These are phyloP conservation scores for Stenogyne calaminthoides DNA, from an alignment of 305 asterid genomes.

Conservation along the genomic window DNA sequence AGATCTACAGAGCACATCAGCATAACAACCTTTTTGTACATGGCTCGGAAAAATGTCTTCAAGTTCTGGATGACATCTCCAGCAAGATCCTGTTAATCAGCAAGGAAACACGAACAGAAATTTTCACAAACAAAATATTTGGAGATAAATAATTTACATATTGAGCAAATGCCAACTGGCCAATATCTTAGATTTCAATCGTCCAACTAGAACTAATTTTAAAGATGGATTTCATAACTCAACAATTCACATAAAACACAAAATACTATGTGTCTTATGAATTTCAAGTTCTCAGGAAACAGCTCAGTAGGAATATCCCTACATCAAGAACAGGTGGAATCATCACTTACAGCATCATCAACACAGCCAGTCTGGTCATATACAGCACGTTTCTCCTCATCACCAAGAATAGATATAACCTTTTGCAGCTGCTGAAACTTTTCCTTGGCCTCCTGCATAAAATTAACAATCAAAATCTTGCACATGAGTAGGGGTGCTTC, in stretches of 20 bases:
- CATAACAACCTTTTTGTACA: constrained; percentile 69
- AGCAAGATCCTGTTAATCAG: constrained; percentile 68
- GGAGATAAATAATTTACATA: neutral
- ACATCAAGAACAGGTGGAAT: constrained; percentile 5
- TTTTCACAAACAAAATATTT: neutral
- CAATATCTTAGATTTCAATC: constrained; percentile 4
- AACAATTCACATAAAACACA: neutral
- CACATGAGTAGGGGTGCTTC: neutral
- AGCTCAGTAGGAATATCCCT: constrained; percentile 6
- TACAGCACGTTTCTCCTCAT: constrained; percentile 89
- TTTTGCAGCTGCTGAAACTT: constrained; percentile 95
- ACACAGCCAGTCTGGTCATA: constrained; percentile 96
- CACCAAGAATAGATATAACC: constrained; percentile 90
- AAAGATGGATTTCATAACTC: neutral
- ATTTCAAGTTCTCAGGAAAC: neutral
- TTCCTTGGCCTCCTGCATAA: constrained; percentile 81
- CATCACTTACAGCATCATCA: constrained; percentile 86
- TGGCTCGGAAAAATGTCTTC: constrained; percentile 68
- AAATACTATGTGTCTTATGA: neutral
- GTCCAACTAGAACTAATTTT: constrained; percentile 6
- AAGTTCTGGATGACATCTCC: constrained; percentile 75
- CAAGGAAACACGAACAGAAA: constrained; percentile 1
- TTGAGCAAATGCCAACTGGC: neutral
- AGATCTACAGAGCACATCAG: constrained; percentile 1
- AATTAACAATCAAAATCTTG: constrained; percentile 15